Conservation (phyloP, 1,284 basidiomycete genomes). For the Schizopora paradoxa region DNA sequence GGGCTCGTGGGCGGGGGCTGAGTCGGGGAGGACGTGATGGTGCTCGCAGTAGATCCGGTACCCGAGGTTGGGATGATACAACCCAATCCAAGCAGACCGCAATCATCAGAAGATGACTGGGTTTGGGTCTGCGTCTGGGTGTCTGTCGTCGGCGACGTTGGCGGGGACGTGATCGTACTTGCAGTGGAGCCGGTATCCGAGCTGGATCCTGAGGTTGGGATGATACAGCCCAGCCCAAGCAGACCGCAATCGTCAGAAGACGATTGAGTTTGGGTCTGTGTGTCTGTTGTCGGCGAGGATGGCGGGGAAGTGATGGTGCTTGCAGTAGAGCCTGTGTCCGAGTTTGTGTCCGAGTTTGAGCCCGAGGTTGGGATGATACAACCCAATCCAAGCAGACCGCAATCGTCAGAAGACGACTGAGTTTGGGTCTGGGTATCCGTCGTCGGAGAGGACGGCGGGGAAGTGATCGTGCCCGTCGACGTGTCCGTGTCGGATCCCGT, state of each 20-base stretch:
- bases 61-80: constrained; percentile 7
- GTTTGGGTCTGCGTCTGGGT: neutral
- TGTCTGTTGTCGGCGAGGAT: neutral
- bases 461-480: constrained; percentile 3
- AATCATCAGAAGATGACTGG: constrained; percentile 1
- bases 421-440: neutral
- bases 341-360: constrained; percentile 1
- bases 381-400: neutral
- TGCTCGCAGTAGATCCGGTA: neutral
- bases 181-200: neutral
- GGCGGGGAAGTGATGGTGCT: neutral
- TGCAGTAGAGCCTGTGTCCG: neutral
- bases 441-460: neutral
- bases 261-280: neutral
- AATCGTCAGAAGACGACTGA: constrained; percentile 5
- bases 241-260: constrained; percentile 4
- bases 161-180: neutral
- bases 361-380: constrained; percentile 1
- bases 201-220: constrained; percentile 17
- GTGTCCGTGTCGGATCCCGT: too few relatives aligned
- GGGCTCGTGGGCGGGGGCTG: neutral
- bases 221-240: constrained; percentile 9
- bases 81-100: constrained; percentile 8
- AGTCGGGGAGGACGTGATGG: neutral
- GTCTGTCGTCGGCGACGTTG: neutral